Base-by-base conservation (phyloP, 2,329 filamentous ascomycete species). In the Pseudohalonectria lignicola region DNA sequence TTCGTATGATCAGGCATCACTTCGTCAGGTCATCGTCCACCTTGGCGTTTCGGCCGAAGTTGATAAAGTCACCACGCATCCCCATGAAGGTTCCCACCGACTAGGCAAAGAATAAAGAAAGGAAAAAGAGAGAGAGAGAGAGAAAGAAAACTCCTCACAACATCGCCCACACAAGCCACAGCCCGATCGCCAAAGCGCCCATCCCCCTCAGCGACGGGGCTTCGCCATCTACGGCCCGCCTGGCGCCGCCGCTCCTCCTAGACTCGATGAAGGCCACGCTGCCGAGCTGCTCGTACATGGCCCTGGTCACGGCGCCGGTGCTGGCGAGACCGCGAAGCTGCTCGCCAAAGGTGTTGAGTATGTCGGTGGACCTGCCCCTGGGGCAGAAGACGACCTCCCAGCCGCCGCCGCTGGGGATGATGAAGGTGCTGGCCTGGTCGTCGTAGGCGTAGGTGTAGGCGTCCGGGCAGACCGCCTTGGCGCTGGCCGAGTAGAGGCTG, bases 351-450 rank as follows among this genome's bases (percentile, higher is more conserved):
- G 69, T 67, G 21, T 56, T 57, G 25, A 78, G 53, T 42, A 79
- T 79, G 48, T 76, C 67, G 28, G 74, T 78, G 43, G 71, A 76
- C 36, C 74, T 56, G 9, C 74, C 74, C 11, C 51, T 53, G 2
- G 86, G 86, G 54, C 86, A 92, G 55, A 92, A 85, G 9, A 82
- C 69, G 12, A 92, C 69, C 54, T 88, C 76, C 66, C 83, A 92
- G 1, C 83, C 83, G 17, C 80, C 82, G 15, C 85, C 84, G 10
- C 57, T 65, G 3, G 76, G 75, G 26, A 79, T 64, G 47, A 76
- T 74, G 48, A 79, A 80, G 0, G 75, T 79, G 13, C 69, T 74
- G 21, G 63, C 61, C 43, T 64, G 60, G 49, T 78, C 72, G 46
- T 76, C 71, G 55, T 74, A 76, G 36, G 82, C 79, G 54, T 74